These are phyloP conservation scores for Pyrenochaeta sp. DNA, from an alignment of 2,329 filamentous ascomycete species.

Conservation along the genomic window DNA sequence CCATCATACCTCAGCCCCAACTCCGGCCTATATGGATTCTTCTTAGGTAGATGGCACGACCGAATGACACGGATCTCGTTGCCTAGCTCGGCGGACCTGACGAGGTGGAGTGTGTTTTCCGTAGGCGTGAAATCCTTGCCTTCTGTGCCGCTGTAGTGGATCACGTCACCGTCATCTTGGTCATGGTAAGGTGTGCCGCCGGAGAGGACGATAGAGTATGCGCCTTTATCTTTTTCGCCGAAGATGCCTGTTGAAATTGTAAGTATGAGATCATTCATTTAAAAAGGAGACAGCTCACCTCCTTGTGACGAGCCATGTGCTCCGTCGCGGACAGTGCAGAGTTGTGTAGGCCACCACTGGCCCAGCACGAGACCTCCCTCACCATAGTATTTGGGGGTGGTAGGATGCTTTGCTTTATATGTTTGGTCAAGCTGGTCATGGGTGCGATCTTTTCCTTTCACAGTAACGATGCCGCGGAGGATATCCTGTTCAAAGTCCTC, in stretches of 20 bases:
- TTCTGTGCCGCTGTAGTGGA: conserved; percentile 64
- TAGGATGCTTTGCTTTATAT: conserved; percentile 26
- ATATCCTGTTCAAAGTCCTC: conserved; percentile 56
- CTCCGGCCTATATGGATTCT: conserved; percentile 55
- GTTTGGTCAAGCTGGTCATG: conserved; percentile 34
- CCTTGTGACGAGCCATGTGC: conserved; percentile 60
- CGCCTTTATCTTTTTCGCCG: conserved; percentile 56
- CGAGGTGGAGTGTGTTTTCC: conserved; percentile 54
- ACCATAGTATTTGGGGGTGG: conserved; percentile 48
- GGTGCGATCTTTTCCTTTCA: conserved; percentile 27
- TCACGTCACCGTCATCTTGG: conserved; percentile 58
- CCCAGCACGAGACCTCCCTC: conserved; percentile 54
- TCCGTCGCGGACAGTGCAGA: conserved; percentile 61
- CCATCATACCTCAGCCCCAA: conserved; percentile 67
- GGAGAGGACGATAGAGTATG: conserved; percentile 65
- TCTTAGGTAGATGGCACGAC: conserved; percentile 48
- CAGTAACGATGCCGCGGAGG: conserved; percentile 53
- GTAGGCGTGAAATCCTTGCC: conserved; percentile 40
- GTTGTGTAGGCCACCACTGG: conserved; percentile 65
- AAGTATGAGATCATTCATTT: background rate
- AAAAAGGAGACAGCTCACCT: background rate
- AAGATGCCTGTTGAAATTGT: conserved; percentile 52
- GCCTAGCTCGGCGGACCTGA: conserved; percentile 48
- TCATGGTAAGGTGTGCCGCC: conserved; percentile 57
- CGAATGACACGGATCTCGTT: conserved; percentile 62